Percentiles rank a stretch among this genome's conserved stretches.
Evolutionary conservation across 352 stramenopile genomes (phyloP).

Genomic region (Globisporangium middletonii): DNA sequence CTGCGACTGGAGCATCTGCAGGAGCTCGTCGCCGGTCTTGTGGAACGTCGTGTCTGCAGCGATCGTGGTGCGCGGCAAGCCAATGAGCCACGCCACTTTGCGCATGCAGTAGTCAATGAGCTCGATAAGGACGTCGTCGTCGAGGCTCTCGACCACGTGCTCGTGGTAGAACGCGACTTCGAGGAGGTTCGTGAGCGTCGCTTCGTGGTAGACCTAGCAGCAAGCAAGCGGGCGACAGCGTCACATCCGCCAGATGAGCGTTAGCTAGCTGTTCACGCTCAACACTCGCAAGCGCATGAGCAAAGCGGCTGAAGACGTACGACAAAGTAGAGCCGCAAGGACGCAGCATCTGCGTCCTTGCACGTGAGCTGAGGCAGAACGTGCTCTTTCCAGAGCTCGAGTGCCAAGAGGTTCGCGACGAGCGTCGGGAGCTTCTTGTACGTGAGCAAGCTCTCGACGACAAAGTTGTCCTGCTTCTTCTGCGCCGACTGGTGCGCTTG

Average conservation of each 20-base stretch:
- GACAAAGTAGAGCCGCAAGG: constrained; percentile 90
- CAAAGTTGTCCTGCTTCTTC: constrained; percentile 90
- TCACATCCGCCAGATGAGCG: background rate
- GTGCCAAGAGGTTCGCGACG: constrained; percentile 82
- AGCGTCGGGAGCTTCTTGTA: constrained; percentile 89
- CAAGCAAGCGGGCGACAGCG: background rate
- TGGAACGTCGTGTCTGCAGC: constrained; percentile 57
- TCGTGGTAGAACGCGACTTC: constrained; percentile 90
- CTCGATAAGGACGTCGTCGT: constrained; percentile 89
- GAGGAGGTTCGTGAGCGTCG: constrained; percentile 84
- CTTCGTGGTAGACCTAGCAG: constrained; percentile 82
- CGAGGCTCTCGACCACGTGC: constrained; percentile 79
- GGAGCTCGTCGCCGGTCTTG: constrained; percentile 58
- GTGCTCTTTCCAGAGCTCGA: constrained; percentile 88
- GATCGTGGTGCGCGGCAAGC: constrained; percentile 53
- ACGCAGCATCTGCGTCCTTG: constrained; percentile 44
- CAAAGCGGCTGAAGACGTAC: constrained; percentile 16
- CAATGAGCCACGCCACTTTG: constrained; percentile 84
- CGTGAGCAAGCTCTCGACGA: constrained; percentile 90
- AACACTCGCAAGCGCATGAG: background rate
- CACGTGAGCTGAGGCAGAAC: constrained; percentile 60
- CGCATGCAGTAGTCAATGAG: constrained; percentile 92
- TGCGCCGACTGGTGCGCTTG: constrained; percentile 91
- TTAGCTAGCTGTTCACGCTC: background rate
- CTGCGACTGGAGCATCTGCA: constrained; percentile 58